phyloP scores from a whole-genome alignment of 768 basidiomycete species.

The Rhizopogon vinicolor region DNA sequence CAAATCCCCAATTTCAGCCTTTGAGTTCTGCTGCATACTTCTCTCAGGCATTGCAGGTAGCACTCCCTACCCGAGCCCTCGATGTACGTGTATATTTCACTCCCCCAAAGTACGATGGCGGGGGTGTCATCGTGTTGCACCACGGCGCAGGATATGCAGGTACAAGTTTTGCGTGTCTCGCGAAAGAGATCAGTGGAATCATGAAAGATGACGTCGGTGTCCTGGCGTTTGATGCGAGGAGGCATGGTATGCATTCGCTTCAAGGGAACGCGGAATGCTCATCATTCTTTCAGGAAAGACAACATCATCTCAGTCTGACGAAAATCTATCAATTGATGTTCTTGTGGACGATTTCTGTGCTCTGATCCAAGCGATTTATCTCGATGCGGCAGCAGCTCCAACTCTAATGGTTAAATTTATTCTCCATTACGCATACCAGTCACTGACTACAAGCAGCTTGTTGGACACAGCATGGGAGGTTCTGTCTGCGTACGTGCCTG shows the following conservation, averaged over 20 bases:
- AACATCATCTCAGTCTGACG: constrained; percentile 16
- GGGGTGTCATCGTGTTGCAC: constrained; percentile 83
- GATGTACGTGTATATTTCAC: constrained; percentile 84
- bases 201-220: constrained; percentile 76
- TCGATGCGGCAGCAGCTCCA: constrained; percentile 58
- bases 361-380: constrained; percentile 65
- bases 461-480: constrained; percentile 98
- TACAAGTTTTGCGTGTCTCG: constrained; percentile 85
- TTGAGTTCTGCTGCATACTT: constrained; percentile 80
- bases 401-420: constrained; percentile 59
- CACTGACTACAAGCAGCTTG: constrained; percentile 43
- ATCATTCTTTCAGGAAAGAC: constrained; percentile 19
- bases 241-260: constrained; percentile 64
- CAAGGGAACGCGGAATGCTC: not conserved
- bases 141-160: constrained; percentile 95
- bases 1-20: constrained; percentile 66
- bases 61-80: constrained; percentile 54
- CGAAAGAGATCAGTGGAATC: constrained; percentile 64
- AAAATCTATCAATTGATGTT: constrained; percentile 58
- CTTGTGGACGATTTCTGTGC: constrained; percentile 73
- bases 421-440: not conserved
- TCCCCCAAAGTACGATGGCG: constrained; percentile 42
- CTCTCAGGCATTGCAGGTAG: constrained; percentile 71
- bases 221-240: constrained; percentile 74
- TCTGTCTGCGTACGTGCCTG: constrained; percentile 76